These are phyloP conservation scores for Canavalia ensiformis DNA, from an alignment of 306 rosid genomes.

Conservation along the genomic window DNA sequence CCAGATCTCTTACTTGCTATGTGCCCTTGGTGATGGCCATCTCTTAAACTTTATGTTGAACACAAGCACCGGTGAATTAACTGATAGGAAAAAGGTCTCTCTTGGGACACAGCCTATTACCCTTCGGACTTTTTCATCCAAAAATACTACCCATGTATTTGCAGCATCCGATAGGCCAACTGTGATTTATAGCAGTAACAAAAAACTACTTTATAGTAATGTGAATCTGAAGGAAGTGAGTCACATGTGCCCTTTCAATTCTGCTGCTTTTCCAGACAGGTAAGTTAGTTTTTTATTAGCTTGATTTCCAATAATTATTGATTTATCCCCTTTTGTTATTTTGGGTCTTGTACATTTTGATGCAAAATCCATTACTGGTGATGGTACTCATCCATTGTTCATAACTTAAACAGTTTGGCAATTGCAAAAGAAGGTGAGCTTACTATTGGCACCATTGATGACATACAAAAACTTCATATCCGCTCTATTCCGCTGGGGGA, in stretches of 20 bases:
- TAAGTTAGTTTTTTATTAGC: conserved; percentile 42
- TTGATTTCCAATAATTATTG: conserved; percentile 16
- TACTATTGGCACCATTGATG: conserved; percentile 97
- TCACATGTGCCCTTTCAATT: conserved; percentile 99
- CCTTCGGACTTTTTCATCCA: conserved; percentile 95
- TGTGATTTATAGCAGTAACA: conserved; percentile 97
- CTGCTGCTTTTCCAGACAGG: conserved; percentile 99
- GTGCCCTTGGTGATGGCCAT: conserved; percentile 99
- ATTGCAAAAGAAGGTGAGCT: conserved; percentile 99
- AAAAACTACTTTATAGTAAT: conserved; percentile 91
- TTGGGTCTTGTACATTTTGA: conserved; percentile 29
- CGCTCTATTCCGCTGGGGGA: conserved; percentile 96
- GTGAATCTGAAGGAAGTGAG: conserved; percentile 98
- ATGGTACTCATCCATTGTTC: conserved; percentile 37
- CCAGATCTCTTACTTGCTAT: conserved; percentile 91
- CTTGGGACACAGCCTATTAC: conserved; percentile 99
- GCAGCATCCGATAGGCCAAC: conserved; percentile 99
- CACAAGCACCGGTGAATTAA: conserved; percentile 82
- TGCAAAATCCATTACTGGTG: conserved; percentile 19
- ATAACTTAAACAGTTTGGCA: conserved; percentile 75
- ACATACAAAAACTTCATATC: conserved; percentile 98
- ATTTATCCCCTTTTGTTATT: conserved; percentile 29
- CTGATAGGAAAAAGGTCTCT: conserved; percentile 95
- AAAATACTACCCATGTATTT: conserved; percentile 93
- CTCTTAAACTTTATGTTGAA: conserved; percentile 86